A percentile compares a stretch with the other conserved stretches of the same genome.
Conservation (phyloP, 108 stramenopile genomes). For the Schizochytrium sp. region DNA sequence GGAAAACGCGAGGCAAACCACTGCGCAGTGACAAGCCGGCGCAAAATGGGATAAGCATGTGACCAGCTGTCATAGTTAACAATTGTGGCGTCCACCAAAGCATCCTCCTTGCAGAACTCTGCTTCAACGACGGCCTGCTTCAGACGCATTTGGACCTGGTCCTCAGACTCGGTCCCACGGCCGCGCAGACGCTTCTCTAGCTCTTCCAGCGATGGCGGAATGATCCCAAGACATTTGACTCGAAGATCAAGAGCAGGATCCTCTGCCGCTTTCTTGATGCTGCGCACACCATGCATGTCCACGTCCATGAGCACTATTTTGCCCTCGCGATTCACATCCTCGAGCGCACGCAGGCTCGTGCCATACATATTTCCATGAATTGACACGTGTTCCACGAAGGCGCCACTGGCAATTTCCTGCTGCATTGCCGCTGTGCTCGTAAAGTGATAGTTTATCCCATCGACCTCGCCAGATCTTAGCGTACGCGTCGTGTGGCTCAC, state of each 20-base stretch:
- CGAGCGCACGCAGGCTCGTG: background rate
- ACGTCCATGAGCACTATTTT: background rate
- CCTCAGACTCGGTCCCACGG: background rate
- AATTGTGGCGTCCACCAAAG: background rate
- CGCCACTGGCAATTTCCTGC: background rate
- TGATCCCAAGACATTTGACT: background rate
- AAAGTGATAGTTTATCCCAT: background rate
- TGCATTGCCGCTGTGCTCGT: background rate
- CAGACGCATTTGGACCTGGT: background rate
- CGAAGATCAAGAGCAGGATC: background rate
- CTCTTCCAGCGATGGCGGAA: constrained; percentile 1
- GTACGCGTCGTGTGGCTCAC: background rate
- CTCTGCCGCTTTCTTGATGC: background rate
- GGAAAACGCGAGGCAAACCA: background rate
- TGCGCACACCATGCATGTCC: background rate
- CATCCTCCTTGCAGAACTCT: background rate
- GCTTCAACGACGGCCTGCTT: background rate
- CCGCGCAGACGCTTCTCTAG: background rate
- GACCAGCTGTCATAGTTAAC: background rate
- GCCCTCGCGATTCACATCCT: background rate
- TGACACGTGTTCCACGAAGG: background rate
- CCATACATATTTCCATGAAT: background rate
- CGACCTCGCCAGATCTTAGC: background rate
- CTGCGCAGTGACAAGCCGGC: background rate
- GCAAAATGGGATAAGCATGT: background rate